Percentiles rank a stretch among this genome's conserved stretches.
Evolutionary conservation across 768 basidiomycete genomes (phyloP).

Genomic region (Rubroboletus satanas): DNA sequence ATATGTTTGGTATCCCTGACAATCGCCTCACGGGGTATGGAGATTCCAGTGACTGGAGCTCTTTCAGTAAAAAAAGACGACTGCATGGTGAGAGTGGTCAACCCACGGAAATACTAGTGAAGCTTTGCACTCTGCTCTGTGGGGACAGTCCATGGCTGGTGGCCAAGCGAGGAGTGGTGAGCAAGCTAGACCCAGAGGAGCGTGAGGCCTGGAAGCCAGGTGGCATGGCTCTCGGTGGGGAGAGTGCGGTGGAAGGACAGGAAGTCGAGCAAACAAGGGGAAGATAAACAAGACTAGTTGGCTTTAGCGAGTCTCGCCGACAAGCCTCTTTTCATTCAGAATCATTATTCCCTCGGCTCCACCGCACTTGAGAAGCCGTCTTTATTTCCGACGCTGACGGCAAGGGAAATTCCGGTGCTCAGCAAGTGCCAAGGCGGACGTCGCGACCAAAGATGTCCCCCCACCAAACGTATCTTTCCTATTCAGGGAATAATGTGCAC

Average conservation of each 20-base stretch:
- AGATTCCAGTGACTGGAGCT: slow-evolving; percentile 23
- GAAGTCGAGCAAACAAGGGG: neutral
- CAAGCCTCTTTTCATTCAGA: neutral
- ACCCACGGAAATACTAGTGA: slow-evolving; percentile 25
- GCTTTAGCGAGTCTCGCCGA: neutral
- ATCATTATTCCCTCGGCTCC: slow-evolving; percentile 1
- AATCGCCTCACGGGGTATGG: slow-evolving; percentile 42
- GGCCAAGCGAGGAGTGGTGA: slow-evolving; percentile 2
- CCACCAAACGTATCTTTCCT: neutral
- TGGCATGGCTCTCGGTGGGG: slow-evolving; percentile 16
- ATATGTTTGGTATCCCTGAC: slow-evolving; percentile 36
- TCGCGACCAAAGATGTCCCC: neutral
- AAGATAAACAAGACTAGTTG: neutral
- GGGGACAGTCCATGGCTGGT: slow-evolving; percentile 10
- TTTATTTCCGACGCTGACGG: slow-evolving; percentile 4
- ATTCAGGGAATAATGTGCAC: neutral
- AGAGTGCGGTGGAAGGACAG: neutral
- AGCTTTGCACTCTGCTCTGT: slow-evolving; percentile 24
- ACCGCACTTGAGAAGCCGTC: neutral
- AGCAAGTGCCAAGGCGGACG: neutral
- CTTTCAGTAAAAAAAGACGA: neutral
- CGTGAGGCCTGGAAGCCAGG: neutral
- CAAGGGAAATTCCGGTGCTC: neutral
- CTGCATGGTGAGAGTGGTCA: neutral
- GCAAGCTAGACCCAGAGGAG: slow-evolving; percentile 13